A percentile compares a stretch with the other conserved stretches of the same genome.
These are phyloP conservation scores for Termitomyces sp. DNA, from an alignment of 768 basidiomycete genomes.

Conservation along the genomic window DNA sequence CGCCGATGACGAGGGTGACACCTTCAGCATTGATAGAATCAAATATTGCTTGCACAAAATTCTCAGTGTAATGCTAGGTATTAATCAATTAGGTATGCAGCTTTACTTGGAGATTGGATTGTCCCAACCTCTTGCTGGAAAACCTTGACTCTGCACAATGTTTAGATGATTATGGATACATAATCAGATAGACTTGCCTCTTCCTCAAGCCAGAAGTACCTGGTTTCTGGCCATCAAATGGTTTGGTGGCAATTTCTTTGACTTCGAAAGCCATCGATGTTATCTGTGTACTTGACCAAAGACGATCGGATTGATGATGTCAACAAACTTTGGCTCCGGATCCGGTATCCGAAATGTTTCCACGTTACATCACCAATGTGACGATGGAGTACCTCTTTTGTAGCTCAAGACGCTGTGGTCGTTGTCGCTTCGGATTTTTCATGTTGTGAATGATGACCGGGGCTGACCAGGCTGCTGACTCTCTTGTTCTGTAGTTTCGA, in stretches of 20 bases:
- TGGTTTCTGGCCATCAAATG: conserved; percentile 92
- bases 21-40: conserved; percentile 80
- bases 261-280: conserved; percentile 39
- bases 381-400: not conserved
- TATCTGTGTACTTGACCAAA: not conserved
- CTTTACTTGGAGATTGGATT: conserved; percentile 11
- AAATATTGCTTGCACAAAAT: conserved; percentile 93
- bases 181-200: conserved; percentile 45
- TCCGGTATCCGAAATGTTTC: not conserved
- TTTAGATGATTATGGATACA: conserved; percentile 7
- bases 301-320: conserved; percentile 6
- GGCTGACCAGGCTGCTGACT: no score
- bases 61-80: conserved; percentile 92
- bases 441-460: no score
- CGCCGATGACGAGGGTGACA: conserved; percentile 88
- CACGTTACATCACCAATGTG: not conserved
- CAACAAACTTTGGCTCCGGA: not conserved
- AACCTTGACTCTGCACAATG: conserved; percentile 73
- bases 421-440: not conserved
- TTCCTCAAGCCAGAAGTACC: conserved; percentile 98
- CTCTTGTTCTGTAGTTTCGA: no score
- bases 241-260: conserved; percentile 74
- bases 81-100: conserved; percentile 20
- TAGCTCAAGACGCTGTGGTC: not conserved
- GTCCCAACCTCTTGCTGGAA: conserved; percentile 85